Conservation (phyloP, 805 yeast species). For the Zygotorulaspora chibaensis region DNA sequence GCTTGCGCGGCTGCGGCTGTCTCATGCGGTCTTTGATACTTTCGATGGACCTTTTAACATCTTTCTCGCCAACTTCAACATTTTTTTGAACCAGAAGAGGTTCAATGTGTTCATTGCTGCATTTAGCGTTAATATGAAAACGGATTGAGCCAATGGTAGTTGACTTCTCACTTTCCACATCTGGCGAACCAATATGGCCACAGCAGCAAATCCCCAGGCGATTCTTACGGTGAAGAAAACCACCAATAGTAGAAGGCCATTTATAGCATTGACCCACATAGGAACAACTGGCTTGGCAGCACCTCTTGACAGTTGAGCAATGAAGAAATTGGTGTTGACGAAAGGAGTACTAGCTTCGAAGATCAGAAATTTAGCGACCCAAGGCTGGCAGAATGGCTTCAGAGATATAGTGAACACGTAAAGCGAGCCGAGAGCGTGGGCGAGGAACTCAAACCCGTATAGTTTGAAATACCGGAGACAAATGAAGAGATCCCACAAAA, state of each 20-base stretch:
- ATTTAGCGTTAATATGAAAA: conserved; percentile 53
- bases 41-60: conserved; percentile 33
- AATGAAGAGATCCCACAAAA: conserved; percentile 80
- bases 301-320: conserved; percentile 68
- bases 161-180: conserved; percentile 43
- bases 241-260: conserved; percentile 65
- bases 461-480: conserved; percentile 58
- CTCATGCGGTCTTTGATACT: conserved; percentile 11
- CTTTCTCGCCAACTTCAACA: conserved; percentile 70
- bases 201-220: conserved; percentile 82
- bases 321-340: conserved; percentile 91
- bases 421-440: conserved; percentile 81
- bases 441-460: conserved; percentile 76
- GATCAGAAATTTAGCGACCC: conserved; percentile 75
- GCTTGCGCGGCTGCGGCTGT: no score
- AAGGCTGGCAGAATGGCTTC: conserved; percentile 72
- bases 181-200: conserved; percentile 46
- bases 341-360: conserved; percentile 93
- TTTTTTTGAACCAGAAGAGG: conserved; percentile 81
- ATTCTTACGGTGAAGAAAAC: conserved; percentile 77
- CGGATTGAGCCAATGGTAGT: conserved; percentile 46
- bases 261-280: conserved; percentile 48
- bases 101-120: conserved; percentile 63
- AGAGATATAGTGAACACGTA: conserved; percentile 63
- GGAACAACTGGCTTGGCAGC: conserved; percentile 43